A percentile compares a stretch with the other conserved stretches of the same genome.
Evolutionary conservation across 306 rosid genomes (phyloP).

Genomic region (Citrullus colocynthis): DNA sequence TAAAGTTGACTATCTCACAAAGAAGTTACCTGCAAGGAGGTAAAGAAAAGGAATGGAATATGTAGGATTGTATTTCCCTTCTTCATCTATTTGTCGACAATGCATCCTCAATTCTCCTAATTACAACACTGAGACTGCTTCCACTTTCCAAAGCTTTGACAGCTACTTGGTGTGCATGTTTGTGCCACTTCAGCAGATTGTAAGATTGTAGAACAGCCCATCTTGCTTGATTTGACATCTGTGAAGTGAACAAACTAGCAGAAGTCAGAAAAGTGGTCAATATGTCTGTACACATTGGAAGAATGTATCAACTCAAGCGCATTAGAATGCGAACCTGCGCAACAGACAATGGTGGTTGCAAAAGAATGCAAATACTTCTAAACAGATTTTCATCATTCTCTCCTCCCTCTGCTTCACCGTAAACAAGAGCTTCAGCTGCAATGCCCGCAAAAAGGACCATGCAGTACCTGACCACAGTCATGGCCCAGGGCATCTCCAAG

Average conservation of each 20-base stretch:
- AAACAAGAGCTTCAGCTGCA: constrained; percentile 93
- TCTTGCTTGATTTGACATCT: constrained; percentile 98
- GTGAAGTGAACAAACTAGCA: constrained; percentile 10
- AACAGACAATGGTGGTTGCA: constrained; percentile 74
- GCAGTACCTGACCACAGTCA: constrained; percentile 56
- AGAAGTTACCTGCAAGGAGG: background rate
- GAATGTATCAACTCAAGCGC: background rate
- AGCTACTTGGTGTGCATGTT: constrained; percentile 68
- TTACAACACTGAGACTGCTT: constrained; percentile 53
- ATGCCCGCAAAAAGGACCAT: constrained; percentile 97
- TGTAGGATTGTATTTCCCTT: background rate
- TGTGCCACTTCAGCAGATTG: constrained; percentile 92
- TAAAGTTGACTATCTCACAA: background rate
- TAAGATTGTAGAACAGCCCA: constrained; percentile 93
- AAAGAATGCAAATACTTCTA: constrained; percentile 57
- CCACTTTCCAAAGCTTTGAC: constrained; percentile 79
- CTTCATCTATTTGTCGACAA: constrained; percentile 29
- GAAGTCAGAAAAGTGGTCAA: constrained; percentile 1
- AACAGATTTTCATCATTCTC: constrained; percentile 95
- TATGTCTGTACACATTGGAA: background rate
- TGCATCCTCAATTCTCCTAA: constrained; percentile 76
- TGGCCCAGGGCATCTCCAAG: background rate
- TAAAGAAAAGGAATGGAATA: background rate
- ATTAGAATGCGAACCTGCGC: constrained; percentile 46
- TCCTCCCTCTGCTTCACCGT: constrained; percentile 97